Evolutionary conservation across 495 filamentous ascomycete species (phyloP).

Genomic region (Penicillium psychrofluorescens): DNA sequence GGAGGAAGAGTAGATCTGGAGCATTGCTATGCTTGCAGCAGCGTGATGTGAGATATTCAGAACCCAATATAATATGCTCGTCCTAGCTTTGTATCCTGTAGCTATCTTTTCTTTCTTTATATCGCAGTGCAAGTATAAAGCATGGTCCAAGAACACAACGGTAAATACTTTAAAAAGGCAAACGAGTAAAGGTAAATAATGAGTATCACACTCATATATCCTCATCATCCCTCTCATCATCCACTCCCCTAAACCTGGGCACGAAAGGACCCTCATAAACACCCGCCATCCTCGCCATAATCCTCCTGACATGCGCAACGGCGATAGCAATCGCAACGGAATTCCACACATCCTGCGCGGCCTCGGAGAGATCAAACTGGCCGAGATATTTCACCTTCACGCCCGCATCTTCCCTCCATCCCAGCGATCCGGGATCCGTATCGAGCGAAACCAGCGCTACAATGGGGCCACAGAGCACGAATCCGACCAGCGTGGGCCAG

Average conservation of each 20-base stretch:
- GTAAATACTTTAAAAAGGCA: too few relatives aligned
- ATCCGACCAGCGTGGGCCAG: constrained; percentile 28
- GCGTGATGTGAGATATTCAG: too few relatives aligned
- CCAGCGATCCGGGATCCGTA: constrained; percentile 13
- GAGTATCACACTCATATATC: background rate
- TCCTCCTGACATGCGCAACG: constrained; percentile 29
- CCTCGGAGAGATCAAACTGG: constrained; percentile 32
- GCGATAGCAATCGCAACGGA: constrained; percentile 36
- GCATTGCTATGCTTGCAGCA: too few relatives aligned
- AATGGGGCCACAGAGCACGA: constrained; percentile 34
- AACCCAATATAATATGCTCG: too few relatives aligned
- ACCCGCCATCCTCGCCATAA: constrained; percentile 23
- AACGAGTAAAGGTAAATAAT: too few relatives aligned
- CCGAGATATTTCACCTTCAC: constrained; percentile 21
- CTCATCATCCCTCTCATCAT: background rate
- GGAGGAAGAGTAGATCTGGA: constrained; percentile 55
- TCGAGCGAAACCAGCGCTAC: constrained; percentile 35
- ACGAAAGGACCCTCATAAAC: background rate
- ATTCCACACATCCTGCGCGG: constrained; percentile 41
- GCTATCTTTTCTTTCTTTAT: too few relatives aligned
- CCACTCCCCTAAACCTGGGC: background rate
- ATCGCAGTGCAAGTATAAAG: too few relatives aligned
- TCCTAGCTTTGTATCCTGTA: too few relatives aligned
- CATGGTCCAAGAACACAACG: too few relatives aligned
- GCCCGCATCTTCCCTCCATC: constrained; percentile 3